Evolutionary conservation across 805 yeast genomes (phyloP).

Genomic region (Jamesozyma piceae): DNA sequence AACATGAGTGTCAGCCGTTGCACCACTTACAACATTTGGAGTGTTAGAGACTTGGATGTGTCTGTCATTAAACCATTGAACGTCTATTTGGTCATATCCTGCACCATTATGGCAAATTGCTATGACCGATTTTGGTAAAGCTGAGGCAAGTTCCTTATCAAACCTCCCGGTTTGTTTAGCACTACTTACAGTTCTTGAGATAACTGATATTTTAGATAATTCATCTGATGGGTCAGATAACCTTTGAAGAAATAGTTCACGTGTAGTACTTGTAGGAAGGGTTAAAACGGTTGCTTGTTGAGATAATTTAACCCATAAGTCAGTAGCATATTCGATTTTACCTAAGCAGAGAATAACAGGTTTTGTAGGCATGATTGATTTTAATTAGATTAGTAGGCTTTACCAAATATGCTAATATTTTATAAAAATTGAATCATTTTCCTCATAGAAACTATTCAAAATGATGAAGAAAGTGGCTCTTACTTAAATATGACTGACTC

Average conservation of each 20-base stretch:
- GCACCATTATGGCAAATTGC: slow-evolving; percentile 61
- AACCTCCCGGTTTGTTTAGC: slow-evolving; percentile 49
- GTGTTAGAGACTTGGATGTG: slow-evolving; percentile 60
- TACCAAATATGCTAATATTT: no score
- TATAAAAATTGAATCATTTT: no score
- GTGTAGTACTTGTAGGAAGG: slow-evolving; percentile 32
- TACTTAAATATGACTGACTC: no score
- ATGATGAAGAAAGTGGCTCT: no score
- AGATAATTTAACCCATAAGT: slow-evolving; percentile 53
- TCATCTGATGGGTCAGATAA: slow-evolving; percentile 27
- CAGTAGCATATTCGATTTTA: slow-evolving; percentile 46
- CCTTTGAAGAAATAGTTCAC: slow-evolving; percentile 28
- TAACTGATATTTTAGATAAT: slow-evolving; percentile 28
- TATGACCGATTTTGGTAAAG: slow-evolving; percentile 46
- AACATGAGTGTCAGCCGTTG: slow-evolving; percentile 67
- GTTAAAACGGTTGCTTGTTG: slow-evolving; percentile 41
- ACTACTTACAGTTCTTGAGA: slow-evolving; percentile 47
- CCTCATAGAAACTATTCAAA: no score
- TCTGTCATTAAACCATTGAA: slow-evolving; percentile 39
- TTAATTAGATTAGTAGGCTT: no score
- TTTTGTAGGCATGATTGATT: background rate
- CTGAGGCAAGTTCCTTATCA: slow-evolving; percentile 49
- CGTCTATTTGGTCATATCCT: slow-evolving; percentile 66
- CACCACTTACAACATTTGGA: slow-evolving; percentile 55
- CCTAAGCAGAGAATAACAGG: slow-evolving; percentile 53